Percentiles rank a stretch among this genome's conserved stretches.
Evolutionary conservation across 768 basidiomycete species (phyloP).

Genomic region (Pleurotus pulmonarius): DNA sequence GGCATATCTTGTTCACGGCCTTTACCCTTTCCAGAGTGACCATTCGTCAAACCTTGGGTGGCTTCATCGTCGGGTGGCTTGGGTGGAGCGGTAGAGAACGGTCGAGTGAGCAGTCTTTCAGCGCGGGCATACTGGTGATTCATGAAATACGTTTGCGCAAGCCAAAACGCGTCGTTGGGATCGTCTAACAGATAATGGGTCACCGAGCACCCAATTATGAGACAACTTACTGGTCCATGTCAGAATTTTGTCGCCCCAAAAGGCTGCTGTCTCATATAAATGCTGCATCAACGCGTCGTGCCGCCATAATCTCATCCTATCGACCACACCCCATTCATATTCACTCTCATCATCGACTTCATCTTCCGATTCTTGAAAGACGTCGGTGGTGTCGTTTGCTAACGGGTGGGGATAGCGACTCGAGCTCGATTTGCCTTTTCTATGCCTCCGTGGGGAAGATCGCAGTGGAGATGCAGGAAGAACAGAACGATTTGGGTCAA

Average conservation of each 20-base stretch:
- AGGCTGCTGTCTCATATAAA: slow-evolving; percentile 93
- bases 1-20: slow-evolving; percentile 49
- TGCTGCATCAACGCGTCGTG: slow-evolving; percentile 99
- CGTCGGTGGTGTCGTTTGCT: slow-evolving; percentile 73
- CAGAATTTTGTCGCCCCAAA: slow-evolving; percentile 98
- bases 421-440: slow-evolving; percentile 50
- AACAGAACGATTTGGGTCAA: slow-evolving; percentile 81
- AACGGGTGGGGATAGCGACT: slow-evolving; percentile 60
- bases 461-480: slow-evolving; percentile 68
- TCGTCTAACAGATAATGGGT: slow-evolving; percentile 55
- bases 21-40: slow-evolving; percentile 57
- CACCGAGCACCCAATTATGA: slow-evolving; percentile 11
- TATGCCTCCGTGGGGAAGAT: slow-evolving; percentile 59
- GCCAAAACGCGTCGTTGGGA: slow-evolving; percentile 98
- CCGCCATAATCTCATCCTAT: slow-evolving; percentile 94
- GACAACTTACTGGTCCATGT: slow-evolving; percentile 85
- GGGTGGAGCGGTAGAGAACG: slow-evolving; percentile 59
- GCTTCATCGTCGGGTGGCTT: slow-evolving; percentile 23
- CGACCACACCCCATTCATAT: slow-evolving; percentile 83
- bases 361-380: slow-evolving; percentile 67
- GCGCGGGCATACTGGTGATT: slow-evolving; percentile 94
- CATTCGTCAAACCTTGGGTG: slow-evolving; percentile 35
- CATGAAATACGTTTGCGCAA: slow-evolving; percentile 96
- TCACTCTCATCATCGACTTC: slow-evolving; percentile 55
- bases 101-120: slow-evolving; percentile 85